These are phyloP conservation scores for Capronia coronata DNA, from an alignment of 2,329 filamentous ascomycete genomes.

Conservation along the genomic window DNA sequence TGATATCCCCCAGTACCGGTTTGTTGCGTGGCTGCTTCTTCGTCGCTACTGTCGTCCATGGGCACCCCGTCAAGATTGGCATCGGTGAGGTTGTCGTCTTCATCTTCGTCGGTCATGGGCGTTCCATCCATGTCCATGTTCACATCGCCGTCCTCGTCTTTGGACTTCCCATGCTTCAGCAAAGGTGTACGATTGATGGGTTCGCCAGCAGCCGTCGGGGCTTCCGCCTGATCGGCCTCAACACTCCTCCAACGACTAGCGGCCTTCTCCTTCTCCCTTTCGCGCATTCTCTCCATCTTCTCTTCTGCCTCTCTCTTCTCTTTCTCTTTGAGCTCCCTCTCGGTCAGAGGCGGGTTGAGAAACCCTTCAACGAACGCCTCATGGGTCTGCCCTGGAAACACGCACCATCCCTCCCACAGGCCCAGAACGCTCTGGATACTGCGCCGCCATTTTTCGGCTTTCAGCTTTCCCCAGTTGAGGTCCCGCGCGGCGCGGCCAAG, in stretches of 20 bases:
- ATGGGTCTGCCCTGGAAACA: slow-evolving; percentile 67
- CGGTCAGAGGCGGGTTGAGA: slow-evolving; percentile 58
- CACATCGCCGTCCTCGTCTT: slow-evolving; percentile 27
- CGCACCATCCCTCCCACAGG: slow-evolving; percentile 60
- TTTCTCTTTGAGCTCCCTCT: slow-evolving; percentile 40
- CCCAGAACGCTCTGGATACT: slow-evolving; percentile 63
- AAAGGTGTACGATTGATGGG: background rate
- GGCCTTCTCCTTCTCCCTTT: slow-evolving; percentile 33
- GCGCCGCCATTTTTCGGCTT: slow-evolving; percentile 77
- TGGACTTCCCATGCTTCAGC: background rate
- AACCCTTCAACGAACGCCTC: slow-evolving; percentile 65
- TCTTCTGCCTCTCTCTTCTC: slow-evolving; percentile 33
- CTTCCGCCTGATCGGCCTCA: slow-evolving; percentile 3
- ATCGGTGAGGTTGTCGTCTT: slow-evolving; percentile 45
- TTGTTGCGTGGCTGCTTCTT: slow-evolving; percentile 47
- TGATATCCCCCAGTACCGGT: background rate
- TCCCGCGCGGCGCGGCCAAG: slow-evolving; percentile 68
- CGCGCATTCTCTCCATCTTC: slow-evolving; percentile 31
- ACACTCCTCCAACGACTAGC: slow-evolving; percentile 20
- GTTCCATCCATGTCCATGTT: slow-evolving; percentile 35
- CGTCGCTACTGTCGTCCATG: slow-evolving; percentile 45
- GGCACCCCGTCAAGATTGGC: slow-evolving; percentile 37
- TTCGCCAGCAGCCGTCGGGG: background rate
- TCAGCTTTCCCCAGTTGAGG: slow-evolving; percentile 70
- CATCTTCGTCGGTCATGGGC: slow-evolving; percentile 31